These are phyloP conservation scores for Wallacemonas rigidus DNA, from an alignment of 208 protist species.

Conservation along the genomic window DNA sequence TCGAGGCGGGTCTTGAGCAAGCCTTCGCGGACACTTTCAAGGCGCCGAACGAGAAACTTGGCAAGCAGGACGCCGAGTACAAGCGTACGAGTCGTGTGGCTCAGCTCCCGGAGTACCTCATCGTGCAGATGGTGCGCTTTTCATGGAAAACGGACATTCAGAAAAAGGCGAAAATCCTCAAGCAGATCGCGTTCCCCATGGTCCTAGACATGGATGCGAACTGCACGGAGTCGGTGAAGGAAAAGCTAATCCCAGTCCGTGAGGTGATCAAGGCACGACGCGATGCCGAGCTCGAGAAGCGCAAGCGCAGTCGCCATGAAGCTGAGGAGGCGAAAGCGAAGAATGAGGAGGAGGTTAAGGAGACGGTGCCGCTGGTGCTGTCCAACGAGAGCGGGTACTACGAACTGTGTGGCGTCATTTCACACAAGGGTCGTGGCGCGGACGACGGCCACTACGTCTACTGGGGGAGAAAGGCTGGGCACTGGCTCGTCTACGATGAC, in stretches of 20 bases:
- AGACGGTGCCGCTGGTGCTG: slow-evolving; percentile 27
- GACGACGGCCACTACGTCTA: slow-evolving; percentile 93
- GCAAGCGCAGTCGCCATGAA: slow-evolving; percentile 30
- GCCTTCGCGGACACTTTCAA: slow-evolving; percentile 65
- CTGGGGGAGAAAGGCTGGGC: slow-evolving; percentile 77
- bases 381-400: slow-evolving; percentile 81
- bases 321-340: slow-evolving; percentile 19
- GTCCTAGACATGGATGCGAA: slow-evolving; percentile 63
- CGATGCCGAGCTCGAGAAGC: slow-evolving; percentile 60
- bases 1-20: slow-evolving; percentile 77
- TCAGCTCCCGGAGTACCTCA: slow-evolving; percentile 79
- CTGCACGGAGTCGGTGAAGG: slow-evolving; percentile 61
- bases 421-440: slow-evolving; percentile 89
- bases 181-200: slow-evolving; percentile 82
- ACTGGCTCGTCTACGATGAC: slow-evolving; percentile 84
- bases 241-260: slow-evolving; percentile 37
- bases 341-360: slow-evolving; percentile 5
- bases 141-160: slow-evolving; percentile 82
- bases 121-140: slow-evolving; percentile 92
- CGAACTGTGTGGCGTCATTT: slow-evolving; percentile 90
- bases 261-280: slow-evolving; percentile 43
- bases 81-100: slow-evolving; percentile 48
- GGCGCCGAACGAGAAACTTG: slow-evolving; percentile 47
- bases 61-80: slow-evolving; percentile 49
- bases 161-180: slow-evolving; percentile 88